Evolutionary conservation across 768 basidiomycete genomes (phyloP).

Genomic region (Lentinula boryana): DNA sequence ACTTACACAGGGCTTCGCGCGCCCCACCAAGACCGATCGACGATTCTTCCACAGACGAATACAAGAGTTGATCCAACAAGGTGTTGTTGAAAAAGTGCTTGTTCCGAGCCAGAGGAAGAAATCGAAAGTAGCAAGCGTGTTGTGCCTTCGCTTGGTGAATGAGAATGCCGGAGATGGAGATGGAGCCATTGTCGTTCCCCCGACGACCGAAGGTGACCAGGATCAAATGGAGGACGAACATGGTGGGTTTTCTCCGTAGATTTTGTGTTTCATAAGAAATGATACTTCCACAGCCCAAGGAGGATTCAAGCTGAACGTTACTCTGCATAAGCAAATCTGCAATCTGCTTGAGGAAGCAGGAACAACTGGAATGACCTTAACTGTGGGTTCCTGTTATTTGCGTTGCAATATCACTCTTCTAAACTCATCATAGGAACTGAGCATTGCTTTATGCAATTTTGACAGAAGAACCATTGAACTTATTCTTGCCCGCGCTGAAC

Average conservation of each 20-base stretch:
- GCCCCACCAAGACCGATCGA: conserved; percentile 73
- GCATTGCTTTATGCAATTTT: conserved; percentile 56
- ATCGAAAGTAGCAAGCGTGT: conserved; percentile 37
- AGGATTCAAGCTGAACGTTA: conserved; percentile 50
- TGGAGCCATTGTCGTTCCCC: conserved; percentile 25
- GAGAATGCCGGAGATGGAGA: conserved; percentile 25
- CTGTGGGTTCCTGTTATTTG: conserved; percentile 32
- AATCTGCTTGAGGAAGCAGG: conserved; percentile 67
- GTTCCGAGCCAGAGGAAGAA: conserved; percentile 53
- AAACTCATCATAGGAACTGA: conserved; percentile 47
- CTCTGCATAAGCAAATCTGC: conserved; percentile 78
- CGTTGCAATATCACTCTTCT: not conserved
- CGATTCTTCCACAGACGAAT: conserved; percentile 76
- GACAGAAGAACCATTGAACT: conserved; percentile 82
- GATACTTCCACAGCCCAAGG: conserved; percentile 24
- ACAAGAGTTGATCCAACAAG: conserved; percentile 65
- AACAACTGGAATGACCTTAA: conserved; percentile 63
- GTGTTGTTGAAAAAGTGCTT: conserved; percentile 68
- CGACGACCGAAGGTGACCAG: conserved; percentile 18
- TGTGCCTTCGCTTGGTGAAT: conserved; percentile 64
- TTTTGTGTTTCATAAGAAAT: not conserved
- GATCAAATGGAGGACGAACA: conserved; percentile 33
- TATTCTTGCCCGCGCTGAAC: conserved; percentile 65
- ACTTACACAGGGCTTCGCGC: conserved; percentile 56
- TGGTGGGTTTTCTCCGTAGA: conserved; percentile 22